These are phyloP conservation scores for Oropetium thomaeum DNA, from an alignment of 176 grass and related monocot genomes.

Conservation along the genomic window DNA sequence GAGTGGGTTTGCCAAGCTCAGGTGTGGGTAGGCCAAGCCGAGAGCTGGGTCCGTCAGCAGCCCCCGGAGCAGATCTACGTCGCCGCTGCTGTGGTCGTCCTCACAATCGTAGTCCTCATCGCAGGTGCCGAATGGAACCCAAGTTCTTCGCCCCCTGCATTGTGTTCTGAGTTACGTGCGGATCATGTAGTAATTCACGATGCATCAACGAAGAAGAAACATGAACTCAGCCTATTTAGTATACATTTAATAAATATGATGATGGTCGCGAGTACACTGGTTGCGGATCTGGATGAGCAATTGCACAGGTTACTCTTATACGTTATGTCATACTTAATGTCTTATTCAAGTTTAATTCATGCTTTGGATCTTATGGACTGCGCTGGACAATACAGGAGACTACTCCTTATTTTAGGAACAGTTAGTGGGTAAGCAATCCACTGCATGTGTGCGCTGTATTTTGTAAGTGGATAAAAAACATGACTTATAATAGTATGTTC, in stretches of 20 bases:
- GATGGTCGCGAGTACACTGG: background rate
- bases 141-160: slow-evolving; percentile 1
- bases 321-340: background rate
- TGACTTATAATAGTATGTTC: background rate
- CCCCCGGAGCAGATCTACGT: slow-evolving; percentile 80
- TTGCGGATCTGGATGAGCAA: background rate
- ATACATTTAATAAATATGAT: background rate
- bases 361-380: background rate
- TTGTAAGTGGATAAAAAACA: background rate
- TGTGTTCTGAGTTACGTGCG: background rate
- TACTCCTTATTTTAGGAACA: background rate
- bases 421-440: background rate
- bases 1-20: slow-evolving; percentile 44
- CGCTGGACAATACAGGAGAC: background rate
- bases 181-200: background rate
- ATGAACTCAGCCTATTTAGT: background rate
- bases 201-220: background rate
- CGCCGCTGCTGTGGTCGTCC: slow-evolving; percentile 50
- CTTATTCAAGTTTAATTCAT: background rate
- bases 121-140: slow-evolving; percentile 28
- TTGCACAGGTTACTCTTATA: background rate
- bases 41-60: slow-evolving; percentile 72
- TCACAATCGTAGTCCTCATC: slow-evolving; percentile 54
- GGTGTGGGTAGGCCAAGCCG: slow-evolving; percentile 43
- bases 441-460: background rate